Evolutionary conservation across 2,329 filamentous ascomycete species (phyloP).

Genomic region (Ophiostoma quercus): DNA sequence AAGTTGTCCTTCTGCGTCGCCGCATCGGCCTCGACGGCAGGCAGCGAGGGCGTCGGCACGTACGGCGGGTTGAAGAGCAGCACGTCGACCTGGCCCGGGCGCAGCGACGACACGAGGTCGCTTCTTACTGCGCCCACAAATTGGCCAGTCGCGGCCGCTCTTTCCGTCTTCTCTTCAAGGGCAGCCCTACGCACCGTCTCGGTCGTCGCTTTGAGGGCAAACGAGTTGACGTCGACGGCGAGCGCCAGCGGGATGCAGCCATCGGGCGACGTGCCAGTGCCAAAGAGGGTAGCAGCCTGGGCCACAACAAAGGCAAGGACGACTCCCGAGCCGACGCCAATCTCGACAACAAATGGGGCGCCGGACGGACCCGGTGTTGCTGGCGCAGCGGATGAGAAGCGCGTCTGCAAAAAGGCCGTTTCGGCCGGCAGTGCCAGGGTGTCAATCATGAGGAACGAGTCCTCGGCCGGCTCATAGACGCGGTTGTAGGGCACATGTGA

Average conservation of each 20-base stretch:
- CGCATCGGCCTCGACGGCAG: slow-evolving; percentile 38
- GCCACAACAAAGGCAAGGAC: slow-evolving; percentile 84
- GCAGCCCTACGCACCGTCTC: slow-evolving; percentile 58
- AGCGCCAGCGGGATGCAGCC: slow-evolving; percentile 57
- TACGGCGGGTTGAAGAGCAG: slow-evolving; percentile 97
- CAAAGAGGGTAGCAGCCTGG: slow-evolving; percentile 67
- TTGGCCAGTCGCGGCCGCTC: slow-evolving; percentile 28
- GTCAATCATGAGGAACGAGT: slow-evolving; percentile 90
- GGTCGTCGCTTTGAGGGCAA: slow-evolving; percentile 71
- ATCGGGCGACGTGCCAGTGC: slow-evolving; percentile 42
- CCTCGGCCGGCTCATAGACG: slow-evolving; percentile 92
- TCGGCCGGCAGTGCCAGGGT: slow-evolving; percentile 72
- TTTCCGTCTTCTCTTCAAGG: slow-evolving; percentile 25
- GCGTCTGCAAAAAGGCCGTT: slow-evolving; percentile 58
- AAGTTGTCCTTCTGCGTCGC: slow-evolving; percentile 42
- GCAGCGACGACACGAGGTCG: slow-evolving; percentile 63
- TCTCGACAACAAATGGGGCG: slow-evolving; percentile 67
- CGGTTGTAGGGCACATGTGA: slow-evolving; percentile 83
- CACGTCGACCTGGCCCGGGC: slow-evolving; percentile 62
- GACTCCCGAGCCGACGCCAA: slow-evolving; percentile 88
- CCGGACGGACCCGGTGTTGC: slow-evolving; percentile 27
- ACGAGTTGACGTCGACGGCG: slow-evolving; percentile 77
- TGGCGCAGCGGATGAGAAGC: slow-evolving; percentile 45
- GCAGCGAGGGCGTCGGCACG: slow-evolving; percentile 76
- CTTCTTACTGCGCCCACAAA: slow-evolving; percentile 64